Conservation (phyloP, 768 basidiomycete genomes). For the Phlebiopsis gigantea region DNA sequence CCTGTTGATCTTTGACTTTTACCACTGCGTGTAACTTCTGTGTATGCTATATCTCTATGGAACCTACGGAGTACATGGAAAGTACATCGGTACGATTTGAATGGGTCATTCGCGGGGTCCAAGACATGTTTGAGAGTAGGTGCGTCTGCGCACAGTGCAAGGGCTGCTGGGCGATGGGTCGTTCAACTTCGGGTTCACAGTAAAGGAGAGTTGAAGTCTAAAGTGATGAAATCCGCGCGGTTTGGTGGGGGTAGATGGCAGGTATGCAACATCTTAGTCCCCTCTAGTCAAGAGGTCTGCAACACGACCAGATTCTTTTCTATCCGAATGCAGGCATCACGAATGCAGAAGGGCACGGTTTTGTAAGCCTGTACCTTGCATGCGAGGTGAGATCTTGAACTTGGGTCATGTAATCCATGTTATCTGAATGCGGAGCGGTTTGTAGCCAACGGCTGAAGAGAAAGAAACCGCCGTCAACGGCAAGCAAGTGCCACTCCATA, state of each 20-base stretch:
- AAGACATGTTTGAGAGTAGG: constrained; percentile 70
- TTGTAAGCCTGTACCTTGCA: constrained; percentile 73
- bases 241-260: constrained; percentile 80
- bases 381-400: constrained; percentile 52
- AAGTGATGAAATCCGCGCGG: constrained; percentile 67
- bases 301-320: constrained; percentile 58
- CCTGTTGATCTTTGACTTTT: not conserved
- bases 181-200: constrained; percentile 21
- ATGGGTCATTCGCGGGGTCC: constrained; percentile 72
- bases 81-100: constrained; percentile 59
- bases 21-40: not conserved
- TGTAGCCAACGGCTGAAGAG: constrained; percentile 72
- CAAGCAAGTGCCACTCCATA: constrained; percentile 34
- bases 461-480: constrained; percentile 59
- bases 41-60: constrained; percentile 6
- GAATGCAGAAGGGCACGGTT: constrained; percentile 48
- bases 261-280: constrained; percentile 31
- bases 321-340: constrained; percentile 75
- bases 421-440: not conserved
- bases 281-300: not conserved
- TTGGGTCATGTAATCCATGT: not conserved
- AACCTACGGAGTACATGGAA: constrained; percentile 38
- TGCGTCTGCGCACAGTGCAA: constrained; percentile 27
- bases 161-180: no score
- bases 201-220: constrained; percentile 74